Conservation (phyloP, 2,329 filamentous ascomycete genomes). For the Colletotrichum cereale region DNA sequence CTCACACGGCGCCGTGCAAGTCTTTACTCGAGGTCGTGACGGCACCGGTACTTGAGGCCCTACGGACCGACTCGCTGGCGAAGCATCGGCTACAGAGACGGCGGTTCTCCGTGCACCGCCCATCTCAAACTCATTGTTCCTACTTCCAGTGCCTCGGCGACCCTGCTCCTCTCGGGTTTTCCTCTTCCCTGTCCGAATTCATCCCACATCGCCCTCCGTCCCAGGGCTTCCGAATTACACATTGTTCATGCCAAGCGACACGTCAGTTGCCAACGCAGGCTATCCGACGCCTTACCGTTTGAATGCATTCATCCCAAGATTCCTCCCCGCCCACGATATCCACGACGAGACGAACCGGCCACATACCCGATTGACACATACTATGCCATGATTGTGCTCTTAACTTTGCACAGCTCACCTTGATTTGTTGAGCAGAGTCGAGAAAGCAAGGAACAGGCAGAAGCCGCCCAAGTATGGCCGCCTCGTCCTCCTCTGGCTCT, state of each 20-base stretch:
- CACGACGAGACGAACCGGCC: conserved; percentile 17
- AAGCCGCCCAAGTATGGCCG: conserved; percentile 50
- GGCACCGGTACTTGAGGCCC: not conserved
- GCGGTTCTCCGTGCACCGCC: not conserved
- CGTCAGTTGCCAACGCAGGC: not conserved
- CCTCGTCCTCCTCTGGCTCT: conserved; percentile 60
- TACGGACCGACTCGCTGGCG: not conserved
- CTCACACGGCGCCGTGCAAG: not conserved
- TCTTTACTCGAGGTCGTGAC: conserved; percentile 7
- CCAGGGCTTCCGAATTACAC: not conserved
- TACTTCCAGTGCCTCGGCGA: not conserved
- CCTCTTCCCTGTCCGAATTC: not conserved
- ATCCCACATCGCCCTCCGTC: not conserved
- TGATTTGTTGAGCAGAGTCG: conserved; percentile 28
- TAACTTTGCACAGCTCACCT: not conserved
- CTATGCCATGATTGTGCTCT: conserved; percentile 24
- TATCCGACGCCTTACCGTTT: conserved; percentile 15
- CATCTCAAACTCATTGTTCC: not conserved
- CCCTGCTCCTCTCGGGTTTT: not conserved
- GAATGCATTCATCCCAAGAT: conserved; percentile 26
- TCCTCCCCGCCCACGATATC: not conserved
- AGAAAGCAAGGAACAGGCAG: not conserved
- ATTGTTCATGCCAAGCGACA: not conserved
- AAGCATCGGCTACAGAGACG: not conserved
- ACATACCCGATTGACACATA: not conserved